Conservation (phyloP, 2,329 filamentous ascomycete species). For the Microcyclosporella mali region DNA sequence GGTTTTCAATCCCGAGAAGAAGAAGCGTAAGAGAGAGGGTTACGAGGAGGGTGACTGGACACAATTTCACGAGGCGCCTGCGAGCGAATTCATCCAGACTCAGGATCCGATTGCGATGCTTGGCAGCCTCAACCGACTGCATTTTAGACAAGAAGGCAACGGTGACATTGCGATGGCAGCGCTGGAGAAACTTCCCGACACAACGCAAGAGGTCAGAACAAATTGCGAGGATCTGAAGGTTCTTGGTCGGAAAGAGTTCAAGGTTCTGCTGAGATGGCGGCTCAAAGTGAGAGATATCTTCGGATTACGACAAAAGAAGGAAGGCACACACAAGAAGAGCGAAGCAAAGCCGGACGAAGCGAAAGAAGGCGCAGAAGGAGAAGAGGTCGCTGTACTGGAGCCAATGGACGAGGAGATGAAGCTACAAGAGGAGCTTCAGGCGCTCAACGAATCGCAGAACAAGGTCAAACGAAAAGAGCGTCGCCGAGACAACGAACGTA, state of each 20-base stretch:
- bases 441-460: slow-evolving; percentile 71
- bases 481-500: slow-evolving; percentile 84
- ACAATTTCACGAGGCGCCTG: slow-evolving; percentile 81
- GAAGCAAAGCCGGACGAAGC: slow-evolving; percentile 33
- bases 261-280: slow-evolving; percentile 81
- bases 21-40: slow-evolving; percentile 95
- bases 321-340: slow-evolving; percentile 23
- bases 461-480: slow-evolving; percentile 75
- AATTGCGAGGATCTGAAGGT: slow-evolving; percentile 84
- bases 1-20: slow-evolving; percentile 94
- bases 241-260: slow-evolving; percentile 89
- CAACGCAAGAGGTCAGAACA: slow-evolving; percentile 70
- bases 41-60: slow-evolving; percentile 95
- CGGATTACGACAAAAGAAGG: slow-evolving; percentile 73
- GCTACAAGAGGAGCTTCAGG: slow-evolving; percentile 80
- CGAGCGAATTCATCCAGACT: slow-evolving; percentile 90
- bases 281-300: slow-evolving; percentile 85
- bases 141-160: slow-evolving; percentile 70
- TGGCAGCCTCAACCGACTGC: slow-evolving; percentile 75
- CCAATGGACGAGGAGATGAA: slow-evolving; percentile 91
- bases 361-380: slow-evolving; percentile 39
- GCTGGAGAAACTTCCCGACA: slow-evolving; percentile 77
- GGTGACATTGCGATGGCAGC: slow-evolving; percentile 78
- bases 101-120: slow-evolving; percentile 89
- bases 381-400: slow-evolving; percentile 71